phyloP scores from a whole-genome alignment of 164 flowering plant species.

The Sedum album region DNA sequence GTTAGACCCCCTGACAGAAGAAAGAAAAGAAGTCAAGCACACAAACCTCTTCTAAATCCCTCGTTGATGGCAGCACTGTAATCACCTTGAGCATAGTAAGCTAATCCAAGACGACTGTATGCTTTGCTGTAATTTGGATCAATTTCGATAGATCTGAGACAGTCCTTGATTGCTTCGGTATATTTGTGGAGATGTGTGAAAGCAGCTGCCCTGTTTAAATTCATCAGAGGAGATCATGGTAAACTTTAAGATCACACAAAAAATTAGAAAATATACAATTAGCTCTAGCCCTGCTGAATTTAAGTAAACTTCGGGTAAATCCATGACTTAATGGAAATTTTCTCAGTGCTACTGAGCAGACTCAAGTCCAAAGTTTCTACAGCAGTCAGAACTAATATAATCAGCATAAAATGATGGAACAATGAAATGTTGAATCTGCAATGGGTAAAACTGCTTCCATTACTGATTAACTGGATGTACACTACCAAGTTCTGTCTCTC shows the following conservation, averaged over 20 bases:
- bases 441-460: no score
- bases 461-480: no score
- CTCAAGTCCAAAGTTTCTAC: background rate
- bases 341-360: no score
- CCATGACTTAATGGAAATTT: no score
- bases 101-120: slow-evolving; percentile 86
- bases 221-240: background rate
- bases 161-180: slow-evolving; percentile 66
- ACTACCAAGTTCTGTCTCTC: background rate
- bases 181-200: slow-evolving; percentile 65
- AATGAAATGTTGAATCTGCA: no score
- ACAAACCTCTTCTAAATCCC: slow-evolving; percentile 77
- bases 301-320: background rate
- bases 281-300: background rate
- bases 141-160: slow-evolving; percentile 58
- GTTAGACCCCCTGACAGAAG: background rate
- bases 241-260: background rate
- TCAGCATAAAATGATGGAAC: background rate
- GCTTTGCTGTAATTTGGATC: slow-evolving; percentile 87
- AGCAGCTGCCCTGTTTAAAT: slow-evolving; percentile 82
- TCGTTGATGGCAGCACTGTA: slow-evolving; percentile 67
- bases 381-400: background rate
- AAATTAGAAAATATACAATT: background rate
- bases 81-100: slow-evolving; percentile 82
- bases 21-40: background rate